Conservation (phyloP, 306 rosid species). For the Citrullus mucosospermus region DNA sequence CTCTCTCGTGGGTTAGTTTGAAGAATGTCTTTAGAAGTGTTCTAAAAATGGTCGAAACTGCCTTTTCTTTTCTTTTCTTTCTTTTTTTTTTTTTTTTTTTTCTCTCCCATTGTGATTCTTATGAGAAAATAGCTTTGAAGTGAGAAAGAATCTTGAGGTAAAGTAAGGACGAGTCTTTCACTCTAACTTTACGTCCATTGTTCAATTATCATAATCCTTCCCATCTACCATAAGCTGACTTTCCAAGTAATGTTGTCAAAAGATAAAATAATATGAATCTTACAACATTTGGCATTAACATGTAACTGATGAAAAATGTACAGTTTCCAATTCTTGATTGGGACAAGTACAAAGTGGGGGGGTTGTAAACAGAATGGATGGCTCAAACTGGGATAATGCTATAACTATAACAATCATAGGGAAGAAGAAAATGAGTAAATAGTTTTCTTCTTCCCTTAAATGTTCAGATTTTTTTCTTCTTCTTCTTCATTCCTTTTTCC, state of each 20-base stretch:
- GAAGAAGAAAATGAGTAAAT: conserved; percentile 36
- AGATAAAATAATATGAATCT: neutral
- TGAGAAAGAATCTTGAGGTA: neutral
- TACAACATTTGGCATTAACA: conserved; percentile 12
- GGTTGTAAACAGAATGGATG: conserved; percentile 22
- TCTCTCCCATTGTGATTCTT: neutral
- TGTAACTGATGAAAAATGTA: conserved; percentile 30
- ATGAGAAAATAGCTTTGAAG: neutral
- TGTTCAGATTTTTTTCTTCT: conserved; percentile 9
- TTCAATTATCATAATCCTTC: neutral
- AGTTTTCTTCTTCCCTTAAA: conserved; percentile 29
- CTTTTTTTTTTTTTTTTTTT: no score
- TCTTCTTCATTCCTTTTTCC: neutral
- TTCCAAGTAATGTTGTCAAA: neutral
- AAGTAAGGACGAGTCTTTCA: neutral
- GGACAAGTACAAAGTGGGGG: conserved; percentile 28
- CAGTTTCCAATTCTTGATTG: conserved; percentile 43
- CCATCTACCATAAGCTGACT: neutral
- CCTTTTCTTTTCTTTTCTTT: neutral
- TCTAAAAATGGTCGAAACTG: neutral
- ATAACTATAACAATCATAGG: conserved; percentile 32
- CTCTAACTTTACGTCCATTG: neutral
- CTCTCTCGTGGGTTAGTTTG: neutral
- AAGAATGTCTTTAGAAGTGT: neutral
- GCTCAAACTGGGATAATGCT: conserved; percentile 36